Evolutionary conservation across 768 basidiomycete species (phyloP).

Genomic region (Suillus decipiens): DNA sequence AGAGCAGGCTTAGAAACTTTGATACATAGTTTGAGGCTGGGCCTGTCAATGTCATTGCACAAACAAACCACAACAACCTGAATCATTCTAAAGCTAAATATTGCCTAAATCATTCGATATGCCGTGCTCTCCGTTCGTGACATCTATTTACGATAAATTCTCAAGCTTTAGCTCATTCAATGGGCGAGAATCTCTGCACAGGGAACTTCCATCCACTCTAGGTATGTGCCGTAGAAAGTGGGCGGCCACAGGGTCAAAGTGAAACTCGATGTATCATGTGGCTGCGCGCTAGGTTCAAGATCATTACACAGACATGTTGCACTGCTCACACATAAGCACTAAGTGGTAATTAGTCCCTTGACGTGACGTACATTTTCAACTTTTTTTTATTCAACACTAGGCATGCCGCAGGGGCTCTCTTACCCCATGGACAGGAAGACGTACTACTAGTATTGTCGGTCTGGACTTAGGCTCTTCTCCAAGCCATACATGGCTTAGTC

Average conservation of each 20-base stretch:
- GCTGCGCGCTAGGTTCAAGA: slow-evolving; percentile 1
- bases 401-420: no score
- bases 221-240: not conserved
- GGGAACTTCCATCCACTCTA: not conserved
- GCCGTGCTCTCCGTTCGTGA: not conserved
- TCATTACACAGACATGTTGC: not conserved
- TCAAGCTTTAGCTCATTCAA: not conserved
- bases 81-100: not conserved
- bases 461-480: no score
- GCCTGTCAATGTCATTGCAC: slow-evolving; percentile 1
- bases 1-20: not conserved
- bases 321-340: not conserved
- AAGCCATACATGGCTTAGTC: not conserved
- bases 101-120: not conserved
- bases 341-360: not conserved
- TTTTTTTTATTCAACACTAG: not conserved
- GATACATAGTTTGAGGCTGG: not conserved
- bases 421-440: not conserved
- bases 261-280: not conserved
- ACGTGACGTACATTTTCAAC: not conserved
- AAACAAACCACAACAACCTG: not conserved
- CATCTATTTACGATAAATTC: not conserved
- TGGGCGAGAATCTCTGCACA: not conserved
- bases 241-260: not conserved
- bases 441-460: not conserved